These are phyloP conservation scores for Ceriops decandra DNA, from an alignment of 345 rosid genomes.

Conservation along the genomic window DNA sequence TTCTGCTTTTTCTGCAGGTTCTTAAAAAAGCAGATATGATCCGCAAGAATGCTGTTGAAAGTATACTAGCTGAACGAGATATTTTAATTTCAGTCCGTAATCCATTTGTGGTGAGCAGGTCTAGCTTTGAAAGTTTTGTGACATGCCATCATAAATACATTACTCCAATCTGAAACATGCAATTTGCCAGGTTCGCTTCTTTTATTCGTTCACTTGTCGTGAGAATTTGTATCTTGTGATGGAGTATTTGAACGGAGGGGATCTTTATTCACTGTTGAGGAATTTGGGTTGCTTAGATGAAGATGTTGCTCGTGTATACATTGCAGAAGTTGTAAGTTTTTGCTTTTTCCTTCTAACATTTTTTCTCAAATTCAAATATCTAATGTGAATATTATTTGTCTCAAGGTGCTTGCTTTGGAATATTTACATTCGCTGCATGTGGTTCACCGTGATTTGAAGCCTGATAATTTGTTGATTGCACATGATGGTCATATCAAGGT, in stretches of 20 bases:
- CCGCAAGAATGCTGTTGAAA: slow-evolving; percentile 99
- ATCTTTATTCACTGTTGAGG: slow-evolving; percentile 88
- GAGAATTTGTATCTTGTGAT: slow-evolving; percentile 99
- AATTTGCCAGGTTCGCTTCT: slow-evolving; percentile 87
- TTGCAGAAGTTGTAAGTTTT: slow-evolving; percentile 96
- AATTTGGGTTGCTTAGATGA: slow-evolving; percentile 97
- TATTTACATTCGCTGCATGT: slow-evolving; percentile 87
- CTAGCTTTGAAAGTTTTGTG: slow-evolving; percentile 33
- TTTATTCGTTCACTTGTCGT: slow-evolving; percentile 97
- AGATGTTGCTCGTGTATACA: slow-evolving; percentile 95
- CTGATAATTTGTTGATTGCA: slow-evolving; percentile 95
- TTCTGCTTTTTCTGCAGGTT: slow-evolving; percentile 51
- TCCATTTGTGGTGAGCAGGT: slow-evolving; percentile 98
- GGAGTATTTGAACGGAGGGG: slow-evolving; percentile 99
- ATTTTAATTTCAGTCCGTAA: slow-evolving; percentile 97
- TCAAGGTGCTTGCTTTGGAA: slow-evolving; percentile 95
- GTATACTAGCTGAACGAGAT: slow-evolving; percentile 99
- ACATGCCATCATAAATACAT: slow-evolving; percentile 18
- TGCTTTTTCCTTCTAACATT: background rate
- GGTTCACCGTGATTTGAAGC: slow-evolving; percentile 99
- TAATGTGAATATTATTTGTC: background rate
- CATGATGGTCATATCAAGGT: slow-evolving; percentile 99
- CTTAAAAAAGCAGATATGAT: slow-evolving; percentile 98
- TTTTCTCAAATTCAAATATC: background rate
- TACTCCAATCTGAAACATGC: slow-evolving; percentile 21